Percentiles rank a stretch among this genome's conserved stretches.
Evolutionary conservation across 306 rosid species (phyloP).

Genomic region (Hippophae gyantsensis): DNA sequence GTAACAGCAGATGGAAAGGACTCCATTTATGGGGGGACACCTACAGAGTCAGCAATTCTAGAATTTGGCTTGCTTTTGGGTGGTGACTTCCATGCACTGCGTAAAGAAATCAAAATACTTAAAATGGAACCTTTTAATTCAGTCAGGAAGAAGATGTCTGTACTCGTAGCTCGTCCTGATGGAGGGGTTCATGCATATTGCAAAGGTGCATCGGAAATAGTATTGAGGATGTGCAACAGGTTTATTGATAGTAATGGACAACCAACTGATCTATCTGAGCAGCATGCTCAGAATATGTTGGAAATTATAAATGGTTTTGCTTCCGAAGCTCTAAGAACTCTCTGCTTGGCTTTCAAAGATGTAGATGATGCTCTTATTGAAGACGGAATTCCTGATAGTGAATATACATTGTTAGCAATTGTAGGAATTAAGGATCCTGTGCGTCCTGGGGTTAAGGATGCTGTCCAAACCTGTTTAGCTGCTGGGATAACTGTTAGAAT

Average conservation of each 20-base stretch:
- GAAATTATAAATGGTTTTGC: conserved; percentile 68
- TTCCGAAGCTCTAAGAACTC: conserved; percentile 83
- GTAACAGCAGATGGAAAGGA: conserved; percentile 54
- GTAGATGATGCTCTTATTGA: conserved; percentile 26
- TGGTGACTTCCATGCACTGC: conserved; percentile 48
- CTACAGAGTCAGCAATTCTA: conserved; percentile 82
- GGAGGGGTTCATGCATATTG: conserved; percentile 62
- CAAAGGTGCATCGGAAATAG: conserved; percentile 95
- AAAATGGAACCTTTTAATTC: conserved; percentile 87
- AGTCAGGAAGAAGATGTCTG: conserved; percentile 89
- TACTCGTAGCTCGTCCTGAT: conserved; percentile 57
- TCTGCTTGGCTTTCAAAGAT: conserved; percentile 76
- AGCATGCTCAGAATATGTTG: conserved; percentile 25
- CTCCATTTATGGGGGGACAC: conserved; percentile 55
- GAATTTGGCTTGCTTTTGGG: conserved; percentile 73
- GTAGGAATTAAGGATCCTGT: conserved; percentile 97
- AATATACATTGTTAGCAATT: conserved; percentile 65
- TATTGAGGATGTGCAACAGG: conserved; percentile 60
- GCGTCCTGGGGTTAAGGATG: conserved; percentile 79
- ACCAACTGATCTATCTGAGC: conserved; percentile 42
- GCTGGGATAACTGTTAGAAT: conserved; percentile 89
- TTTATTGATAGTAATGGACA: conserved; percentile 54
- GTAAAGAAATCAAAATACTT: conserved; percentile 42
- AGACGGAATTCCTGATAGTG: conserved; percentile 42
- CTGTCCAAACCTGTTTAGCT: conserved; percentile 70